Conservation (phyloP, 164 flowering plant species). For the Piper longum region DNA sequence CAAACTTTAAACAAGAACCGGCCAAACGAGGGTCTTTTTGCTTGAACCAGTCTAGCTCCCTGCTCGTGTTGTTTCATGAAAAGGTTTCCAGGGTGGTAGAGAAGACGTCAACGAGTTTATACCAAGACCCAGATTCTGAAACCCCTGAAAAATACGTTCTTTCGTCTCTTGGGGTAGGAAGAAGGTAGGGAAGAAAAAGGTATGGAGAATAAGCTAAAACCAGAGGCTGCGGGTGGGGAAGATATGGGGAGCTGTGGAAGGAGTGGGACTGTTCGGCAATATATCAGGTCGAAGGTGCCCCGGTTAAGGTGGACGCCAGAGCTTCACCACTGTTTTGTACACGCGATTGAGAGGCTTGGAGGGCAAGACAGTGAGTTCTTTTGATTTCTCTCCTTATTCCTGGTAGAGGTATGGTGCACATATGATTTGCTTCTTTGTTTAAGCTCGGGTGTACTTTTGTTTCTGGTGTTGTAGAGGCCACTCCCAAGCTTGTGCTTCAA, state of each 20-base stretch:
- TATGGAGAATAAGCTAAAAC: too few relatives aligned
- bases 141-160: too few relatives aligned
- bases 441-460: too few relatives aligned
- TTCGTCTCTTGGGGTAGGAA: not conserved
- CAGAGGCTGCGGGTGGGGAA: not conserved
- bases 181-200: not conserved
- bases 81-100: not conserved
- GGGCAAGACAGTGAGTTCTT: conserved; percentile 45
- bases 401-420: too few relatives aligned
- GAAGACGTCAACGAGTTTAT: too few relatives aligned
- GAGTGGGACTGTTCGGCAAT: conserved; percentile 59
- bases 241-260: conserved; percentile 58
- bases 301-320: conserved; percentile 84
- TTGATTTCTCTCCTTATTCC: too few relatives aligned
- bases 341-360: conserved; percentile 74
- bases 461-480: conserved; percentile 38
- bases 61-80: not conserved
- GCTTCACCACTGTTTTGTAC: conserved; percentile 72
- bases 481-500: conserved; percentile 82
- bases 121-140: not conserved
- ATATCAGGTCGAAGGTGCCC: conserved; percentile 69
- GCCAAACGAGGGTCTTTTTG: not conserved
- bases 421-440: not conserved
- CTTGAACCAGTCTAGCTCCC: too few relatives aligned
- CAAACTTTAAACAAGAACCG: not conserved